Evolutionary conservation across 306 rosid species (phyloP), one percentile per base, ranked within the genome.

Genomic region (Mimosa bimucronata): DNA sequence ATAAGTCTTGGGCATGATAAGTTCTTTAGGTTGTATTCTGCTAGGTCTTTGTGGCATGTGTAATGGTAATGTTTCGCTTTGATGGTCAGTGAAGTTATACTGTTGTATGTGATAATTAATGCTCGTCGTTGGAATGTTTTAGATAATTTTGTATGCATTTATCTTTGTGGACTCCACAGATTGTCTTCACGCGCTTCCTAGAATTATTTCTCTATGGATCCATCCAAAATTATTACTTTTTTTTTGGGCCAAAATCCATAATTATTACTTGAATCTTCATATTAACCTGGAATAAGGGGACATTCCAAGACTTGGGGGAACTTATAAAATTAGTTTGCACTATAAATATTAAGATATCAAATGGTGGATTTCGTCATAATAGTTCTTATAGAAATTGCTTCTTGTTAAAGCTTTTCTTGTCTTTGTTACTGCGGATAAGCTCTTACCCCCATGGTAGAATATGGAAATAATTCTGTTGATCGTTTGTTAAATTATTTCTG

Each of bases 401-500:
- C 14, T 44, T 71, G 72, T 72, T n/a, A 8, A 74, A 61, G 11
- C 13, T 62, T 58, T 78, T 9, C 38, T 34, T 34, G 5, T 34
- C 38, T 34, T 34, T 34, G 38, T 34, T 34, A 34, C 38, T 34
- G 38, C 3, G 38, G 38, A 50, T 18, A 15, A 50, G 57, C 57
- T 50, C 23, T 50, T 50, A 15, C 23, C 21, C 57, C 23, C 4
- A 18, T 50, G 34, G 28, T 57, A 19, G 57, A 82, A 71, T 77
- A 34, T 50, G 15, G 61, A 61, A 58, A 26, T 53, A 26, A 69
- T 34, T 52, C 69, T 76, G 14, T 38, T 83, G 42, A 74, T 57
- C 34, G 19, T 28, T 79, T 48, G 25, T 45, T 73, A 73, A 67
- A 19, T 81, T 60, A 37, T 16, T 73, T 86, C 88, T 88, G 31